Conservation (phyloP, 2,329 filamentous ascomycete genomes). For the Aspergillus sp. region DNA sequence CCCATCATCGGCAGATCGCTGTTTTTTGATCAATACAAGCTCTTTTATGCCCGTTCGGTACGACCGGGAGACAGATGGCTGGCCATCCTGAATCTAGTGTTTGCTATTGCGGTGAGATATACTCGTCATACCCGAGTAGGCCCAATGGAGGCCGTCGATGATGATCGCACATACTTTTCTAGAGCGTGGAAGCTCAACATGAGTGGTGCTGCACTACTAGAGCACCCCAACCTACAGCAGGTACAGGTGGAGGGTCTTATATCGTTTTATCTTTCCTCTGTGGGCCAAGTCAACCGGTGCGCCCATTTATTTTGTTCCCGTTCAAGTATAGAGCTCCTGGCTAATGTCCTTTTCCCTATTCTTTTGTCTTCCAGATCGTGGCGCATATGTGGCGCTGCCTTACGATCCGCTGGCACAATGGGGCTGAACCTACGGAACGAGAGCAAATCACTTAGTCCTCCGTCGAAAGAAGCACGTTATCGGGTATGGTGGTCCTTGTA, state of each 20-base stretch:
- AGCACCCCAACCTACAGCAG: slow-evolving; percentile 44
- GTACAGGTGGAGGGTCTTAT: slow-evolving; percentile 44
- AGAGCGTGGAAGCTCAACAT: slow-evolving; percentile 43
- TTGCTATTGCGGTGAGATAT: slow-evolving; percentile 44
- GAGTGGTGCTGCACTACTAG: slow-evolving; percentile 34
- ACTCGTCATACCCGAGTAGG: slow-evolving; percentile 30
- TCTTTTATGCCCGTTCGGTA: slow-evolving; percentile 33
- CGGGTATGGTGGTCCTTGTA: slow-evolving; percentile 48
- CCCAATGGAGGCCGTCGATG: slow-evolving; percentile 27
- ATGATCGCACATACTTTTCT: slow-evolving; percentile 43
- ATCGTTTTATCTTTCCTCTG: slow-evolving; percentile 41
- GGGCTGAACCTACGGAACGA: slow-evolving; percentile 46
- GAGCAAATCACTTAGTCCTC: slow-evolving; percentile 32
- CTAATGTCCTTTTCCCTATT: neutral
- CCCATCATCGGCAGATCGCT: slow-evolving; percentile 42
- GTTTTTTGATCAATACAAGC: slow-evolving; percentile 41
- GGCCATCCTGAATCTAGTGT: slow-evolving; percentile 45
- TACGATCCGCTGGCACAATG: slow-evolving; percentile 43
- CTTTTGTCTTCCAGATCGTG: slow-evolving; percentile 35
- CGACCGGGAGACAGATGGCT: slow-evolving; percentile 42
- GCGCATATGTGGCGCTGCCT: slow-evolving; percentile 41
- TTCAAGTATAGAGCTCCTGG: neutral
- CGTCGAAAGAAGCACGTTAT: slow-evolving; percentile 44
- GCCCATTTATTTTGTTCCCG: slow-evolving; percentile 3
- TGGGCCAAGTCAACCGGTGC: slow-evolving; percentile 45